Percentiles rank a stretch among this genome's conserved stretches.
phyloP scores from a whole-genome alignment of 164 flowering plant species.

The Stephania japonica region DNA sequence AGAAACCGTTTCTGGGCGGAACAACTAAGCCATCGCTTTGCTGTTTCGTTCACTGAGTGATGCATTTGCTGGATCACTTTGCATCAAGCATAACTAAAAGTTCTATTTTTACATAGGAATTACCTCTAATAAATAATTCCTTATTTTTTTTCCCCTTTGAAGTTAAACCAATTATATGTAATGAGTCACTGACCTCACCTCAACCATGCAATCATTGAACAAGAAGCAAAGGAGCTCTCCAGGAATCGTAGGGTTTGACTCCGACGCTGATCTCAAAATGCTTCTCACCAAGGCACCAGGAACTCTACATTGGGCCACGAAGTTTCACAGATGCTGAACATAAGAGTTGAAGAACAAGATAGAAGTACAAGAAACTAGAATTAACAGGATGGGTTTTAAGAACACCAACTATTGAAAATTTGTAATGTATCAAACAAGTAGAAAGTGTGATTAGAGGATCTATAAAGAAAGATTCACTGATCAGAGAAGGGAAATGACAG shows the following conservation, averaged over 20 bases:
- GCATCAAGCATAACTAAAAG: conserved; percentile 22
- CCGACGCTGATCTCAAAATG: conserved; percentile 58
- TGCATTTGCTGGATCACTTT: conserved; percentile 59
- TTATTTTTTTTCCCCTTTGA: neutral
- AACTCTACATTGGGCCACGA: conserved; percentile 70
- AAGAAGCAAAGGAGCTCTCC: conserved; percentile 71
- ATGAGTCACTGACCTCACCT: conserved; percentile 45
- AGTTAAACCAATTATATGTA: neutral
- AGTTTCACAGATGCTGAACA: conserved; percentile 46
- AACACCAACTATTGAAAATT: neutral
- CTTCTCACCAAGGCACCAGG: conserved; percentile 42
- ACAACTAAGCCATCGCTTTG: conserved; percentile 49
- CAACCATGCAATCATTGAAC: conserved; percentile 84
- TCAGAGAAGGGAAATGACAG: neutral
- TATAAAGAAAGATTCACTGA: conserved; percentile 1
- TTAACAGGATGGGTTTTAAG: conserved; percentile 4
- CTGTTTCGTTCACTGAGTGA: conserved; percentile 58
- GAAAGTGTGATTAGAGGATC: neutral
- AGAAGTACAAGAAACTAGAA: conserved; percentile 16
- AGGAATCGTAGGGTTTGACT: conserved; percentile 48
- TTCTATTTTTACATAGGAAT: neutral
- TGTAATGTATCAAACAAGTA: neutral
- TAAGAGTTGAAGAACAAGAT: conserved; percentile 13
- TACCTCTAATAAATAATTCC: neutral
- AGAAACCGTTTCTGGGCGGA: conserved; percentile 71